Percentiles rank a stretch among this genome's conserved stretches.
Evolutionary conservation across 228 moss, liverwort and hornwort genomes (phyloP).

Genomic region (Sphagnum magellanicum): DNA sequence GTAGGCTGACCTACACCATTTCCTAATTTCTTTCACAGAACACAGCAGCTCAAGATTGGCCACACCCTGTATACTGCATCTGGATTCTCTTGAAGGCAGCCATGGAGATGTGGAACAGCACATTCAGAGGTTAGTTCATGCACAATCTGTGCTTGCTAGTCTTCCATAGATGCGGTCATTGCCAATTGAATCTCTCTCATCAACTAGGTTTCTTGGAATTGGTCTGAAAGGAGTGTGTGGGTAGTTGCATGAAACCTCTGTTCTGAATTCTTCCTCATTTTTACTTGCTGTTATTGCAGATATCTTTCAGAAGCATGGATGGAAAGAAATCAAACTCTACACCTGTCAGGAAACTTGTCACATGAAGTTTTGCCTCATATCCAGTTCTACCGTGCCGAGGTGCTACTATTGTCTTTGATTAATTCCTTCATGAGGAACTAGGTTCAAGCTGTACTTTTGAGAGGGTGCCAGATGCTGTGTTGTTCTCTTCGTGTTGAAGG

Average conservation of each 20-base stretch:
- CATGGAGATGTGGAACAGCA: slow-evolving; percentile 28
- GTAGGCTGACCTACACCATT: too few species aligned
- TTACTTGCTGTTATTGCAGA: slow-evolving; percentile 11
- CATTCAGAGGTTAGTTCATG: slow-evolving; percentile 17
- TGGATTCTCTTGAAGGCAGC: slow-evolving; percentile 38
- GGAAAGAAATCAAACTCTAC: slow-evolving; percentile 13
- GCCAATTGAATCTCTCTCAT: too few species aligned
- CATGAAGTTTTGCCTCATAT: slow-evolving; percentile 12
- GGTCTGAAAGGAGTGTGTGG: too few species aligned
- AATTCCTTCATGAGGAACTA: too few species aligned
- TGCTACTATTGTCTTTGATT: too few species aligned
- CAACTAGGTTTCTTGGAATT: too few species aligned
- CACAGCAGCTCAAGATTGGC: slow-evolving; percentile 9
- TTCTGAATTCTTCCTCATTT: too few species aligned
- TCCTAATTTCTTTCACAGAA: slow-evolving; percentile 7
- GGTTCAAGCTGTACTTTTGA: too few species aligned
- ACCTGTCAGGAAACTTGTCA: slow-evolving; percentile 1
- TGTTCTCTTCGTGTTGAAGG: background rate
- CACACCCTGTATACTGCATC: slow-evolving; percentile 35
- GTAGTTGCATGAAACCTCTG: too few species aligned
- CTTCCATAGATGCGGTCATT: background rate
- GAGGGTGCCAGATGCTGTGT: too few species aligned
- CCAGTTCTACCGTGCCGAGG: slow-evolving; percentile 22
- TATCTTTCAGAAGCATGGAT: slow-evolving; percentile 31
- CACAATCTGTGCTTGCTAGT: background rate